Evolutionary conservation across 192 early-diverging fungal species (phyloP).

Genomic region (Coemansia sp.): DNA sequence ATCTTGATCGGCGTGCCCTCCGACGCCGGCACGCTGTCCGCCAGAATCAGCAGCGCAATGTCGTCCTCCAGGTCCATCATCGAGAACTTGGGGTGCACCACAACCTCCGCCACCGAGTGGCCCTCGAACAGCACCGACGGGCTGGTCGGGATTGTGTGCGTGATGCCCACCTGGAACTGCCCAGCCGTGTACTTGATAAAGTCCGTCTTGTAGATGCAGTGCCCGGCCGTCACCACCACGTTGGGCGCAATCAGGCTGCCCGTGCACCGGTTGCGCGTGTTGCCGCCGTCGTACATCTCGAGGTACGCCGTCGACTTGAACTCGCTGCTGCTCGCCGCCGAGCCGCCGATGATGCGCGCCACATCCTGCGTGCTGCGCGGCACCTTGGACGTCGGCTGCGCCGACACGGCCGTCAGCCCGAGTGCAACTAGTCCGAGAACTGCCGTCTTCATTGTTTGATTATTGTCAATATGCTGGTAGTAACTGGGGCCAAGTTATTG

Average conservation of each 20-base stretch:
- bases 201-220: conserved; percentile 23
- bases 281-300: conserved; percentile 6
- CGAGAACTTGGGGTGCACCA: conserved; percentile 26
- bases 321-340: conserved; percentile 3
- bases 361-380: background rate
- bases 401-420: background rate
- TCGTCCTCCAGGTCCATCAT: conserved; percentile 23
- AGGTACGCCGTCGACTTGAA: conserved; percentile 39
- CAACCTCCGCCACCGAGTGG: conserved; percentile 16
- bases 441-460: too few species aligned
- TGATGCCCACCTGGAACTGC: conserved; percentile 24
- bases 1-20: conserved; percentile 21
- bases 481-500: too few species aligned
- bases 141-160: conserved; percentile 17
- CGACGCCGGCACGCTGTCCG: conserved; percentile 7
- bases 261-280: conserved; percentile 24
- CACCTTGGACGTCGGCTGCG: background rate
- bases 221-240: conserved; percentile 48
- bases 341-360: conserved; percentile 41
- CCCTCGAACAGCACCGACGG: conserved; percentile 11
- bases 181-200: conserved; percentile 2
- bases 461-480: too few species aligned
- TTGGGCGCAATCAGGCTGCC: conserved; percentile 46
- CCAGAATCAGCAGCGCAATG: conserved; percentile 36
- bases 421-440: background rate